Evolutionary conservation across 1,139 yeast species (phyloP), one percentile per base, ranked within the genome.

Genomic region (Pichia inconspicua): DNA sequence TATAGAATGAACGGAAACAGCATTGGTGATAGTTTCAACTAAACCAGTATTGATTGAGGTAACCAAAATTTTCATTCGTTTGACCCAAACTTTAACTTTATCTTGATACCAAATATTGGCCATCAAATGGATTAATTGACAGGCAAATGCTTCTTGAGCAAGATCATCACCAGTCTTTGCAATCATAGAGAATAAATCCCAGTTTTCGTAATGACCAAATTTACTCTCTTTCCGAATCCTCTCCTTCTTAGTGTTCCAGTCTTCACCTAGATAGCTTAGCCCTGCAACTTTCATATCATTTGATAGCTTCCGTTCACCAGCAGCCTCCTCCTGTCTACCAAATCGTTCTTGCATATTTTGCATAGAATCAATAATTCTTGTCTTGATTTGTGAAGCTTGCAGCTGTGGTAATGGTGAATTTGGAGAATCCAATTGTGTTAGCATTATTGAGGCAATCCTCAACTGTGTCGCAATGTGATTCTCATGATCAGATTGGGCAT

Each of bases 141-240:
- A 89, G 0, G 98, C 98, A 71, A 92, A 89, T 0, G 98, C 97
- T 63, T 92, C 98, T 63, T 92, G 98, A 22, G 96, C 86, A 46
- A 92, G 66, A 65, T 92, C 98, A 59, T 86, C 92, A 31, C 98
- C 98, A 44, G 96, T 90, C 61, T 92, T 92, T 9, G 92, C 96
- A 62, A 92, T 92, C 4, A 90, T 97, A 0, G 97, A 89, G 57
- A 92, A 88, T 38, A 92, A 66, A 52, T 92, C 97, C 98, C 98
- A 92, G 63, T 88, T 86, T 34, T 82, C 84, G 30, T 84, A 65
- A 61, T 89, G 95, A 0, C 98, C 98, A 62, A 73, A 89, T 7
- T 80, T 78, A 49, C 96, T 86, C 5, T 84, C 73, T 48, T 75
- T 77, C 51, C 94, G 73, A 38, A 92, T 90, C 55, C 97, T 72